Evolutionary conservation across 495 filamentous ascomycete genomes (phyloP), one percentile per base, ranked within the genome.

Genomic region (Podospora didyma): DNA sequence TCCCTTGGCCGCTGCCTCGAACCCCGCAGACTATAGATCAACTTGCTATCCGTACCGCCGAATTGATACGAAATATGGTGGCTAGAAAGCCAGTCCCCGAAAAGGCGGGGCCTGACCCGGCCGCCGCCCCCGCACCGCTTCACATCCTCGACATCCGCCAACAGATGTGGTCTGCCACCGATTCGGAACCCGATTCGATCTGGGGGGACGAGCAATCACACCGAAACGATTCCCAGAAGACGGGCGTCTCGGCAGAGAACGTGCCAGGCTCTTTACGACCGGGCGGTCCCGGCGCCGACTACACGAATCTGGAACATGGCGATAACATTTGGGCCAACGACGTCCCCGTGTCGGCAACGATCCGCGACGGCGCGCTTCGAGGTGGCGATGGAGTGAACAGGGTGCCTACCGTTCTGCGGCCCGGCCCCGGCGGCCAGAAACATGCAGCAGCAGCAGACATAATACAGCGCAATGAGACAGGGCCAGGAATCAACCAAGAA

Each of bases 31-130:
- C n/a, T n/a, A n/a, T n/a, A 31, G 26, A 31, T 3, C 26, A 31
- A 31, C n/a, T 39, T 17, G 19, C 3, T 44, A 10, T 2, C n/a
- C 50, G 50, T 2, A 21, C 11, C 11, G 12, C 6, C 9, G 12
- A 42, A 14, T 5, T 2, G 5, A 17, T 12, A 42, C 12, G 12
- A 41, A 24, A 42, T 14, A 68, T 68, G 65, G 62, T 68, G 14
- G 45, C 56, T 19, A 51, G 65, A 45, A 79, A 79, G 51, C 75
- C 79, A 37, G 52, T 75, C 41, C 67, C 76, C 23, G 50, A 42
- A 4, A 42, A 59, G 24, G 55, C 60, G 54, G 61, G 69, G 45
- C 63, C 69, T 14, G 54, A 62, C 31, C 58, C 69, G 41, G 61
- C 69, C 14, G 57, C 57, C 28, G 49, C 62, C 35, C 59, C 57